phyloP scores from a whole-genome alignment of 306 rosid species.

The Cucumis hystrix region DNA sequence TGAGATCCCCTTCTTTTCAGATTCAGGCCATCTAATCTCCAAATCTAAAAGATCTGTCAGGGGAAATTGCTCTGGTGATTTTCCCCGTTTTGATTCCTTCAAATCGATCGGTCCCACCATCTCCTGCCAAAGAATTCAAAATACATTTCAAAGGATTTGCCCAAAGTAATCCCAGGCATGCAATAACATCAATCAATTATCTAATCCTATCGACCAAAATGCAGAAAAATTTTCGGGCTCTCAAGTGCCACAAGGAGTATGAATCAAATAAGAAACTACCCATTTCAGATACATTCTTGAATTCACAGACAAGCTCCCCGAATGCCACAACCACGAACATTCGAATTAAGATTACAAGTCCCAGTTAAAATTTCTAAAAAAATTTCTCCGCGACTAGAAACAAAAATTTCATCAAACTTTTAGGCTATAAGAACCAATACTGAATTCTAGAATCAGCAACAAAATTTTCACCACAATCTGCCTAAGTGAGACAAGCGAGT shows the following conservation, averaged over 20 bases:
- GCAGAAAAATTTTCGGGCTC: neutral
- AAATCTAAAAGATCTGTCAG: conserved; percentile 58
- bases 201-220: neutral
- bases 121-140: conserved; percentile 45
- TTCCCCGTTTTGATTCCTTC: conserved; percentile 32
- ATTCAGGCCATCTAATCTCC: conserved; percentile 63
- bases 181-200: neutral
- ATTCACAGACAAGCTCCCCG: neutral
- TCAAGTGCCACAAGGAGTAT: neutral
- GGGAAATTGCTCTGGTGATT: conserved; percentile 38
- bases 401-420: neutral
- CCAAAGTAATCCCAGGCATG: neutral
- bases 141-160: neutral
- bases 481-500: neutral
- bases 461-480: neutral
- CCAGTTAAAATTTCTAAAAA: neutral
- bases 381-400: neutral
- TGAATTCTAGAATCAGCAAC: neutral
- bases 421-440: neutral
- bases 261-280: neutral
- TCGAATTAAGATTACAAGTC: neutral
- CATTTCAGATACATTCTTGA: neutral
- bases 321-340: neutral
- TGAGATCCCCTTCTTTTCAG: conserved; percentile 24
- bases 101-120: conserved; percentile 29